Conservation (phyloP, 352 stramenopile species). For the Peronospora destructor region DNA sequence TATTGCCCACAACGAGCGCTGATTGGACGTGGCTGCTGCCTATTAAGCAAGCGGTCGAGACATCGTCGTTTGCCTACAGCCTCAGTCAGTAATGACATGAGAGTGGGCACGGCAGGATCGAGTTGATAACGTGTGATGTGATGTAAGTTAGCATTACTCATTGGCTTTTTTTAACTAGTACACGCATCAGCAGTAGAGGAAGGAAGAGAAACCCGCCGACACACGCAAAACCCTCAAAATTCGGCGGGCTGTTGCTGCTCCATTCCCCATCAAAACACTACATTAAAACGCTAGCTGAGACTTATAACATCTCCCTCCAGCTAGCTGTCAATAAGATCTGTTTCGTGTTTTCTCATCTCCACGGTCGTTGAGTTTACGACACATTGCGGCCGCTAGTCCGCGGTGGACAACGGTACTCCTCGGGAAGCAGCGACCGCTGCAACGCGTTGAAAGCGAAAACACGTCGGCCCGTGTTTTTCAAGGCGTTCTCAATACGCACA, state of each 20-base stretch:
- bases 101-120: not conserved
- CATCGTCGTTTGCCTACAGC: conserved; percentile 58
- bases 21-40: conserved; percentile 90
- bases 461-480: conserved; percentile 75
- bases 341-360: conserved; percentile 2
- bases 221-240: conserved; percentile 25
- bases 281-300: conserved; percentile 14
- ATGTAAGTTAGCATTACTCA: conserved; percentile 28
- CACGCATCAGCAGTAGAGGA: conserved; percentile 28
- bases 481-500: conserved; percentile 79
- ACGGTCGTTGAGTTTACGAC: conserved; percentile 35
- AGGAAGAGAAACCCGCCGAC: conserved; percentile 6
- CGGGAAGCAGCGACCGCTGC: conserved; percentile 70
- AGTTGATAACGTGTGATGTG: not conserved
- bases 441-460: conserved; percentile 85
- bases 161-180: conserved; percentile 32
- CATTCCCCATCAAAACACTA: conserved; percentile 12
- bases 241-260: conserved; percentile 8
- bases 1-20: conserved; percentile 87
- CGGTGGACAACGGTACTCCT: conserved; percentile 77
- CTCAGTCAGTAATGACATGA: conserved; percentile 24
- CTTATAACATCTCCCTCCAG: conserved; percentile 23
- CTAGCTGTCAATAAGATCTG: not conserved
- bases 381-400: conserved; percentile 75
- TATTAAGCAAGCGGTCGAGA: conserved; percentile 75